Base-by-base conservation (phyloP, 805 yeast genomes). In the Metschnikowia lachancei region DNA sequence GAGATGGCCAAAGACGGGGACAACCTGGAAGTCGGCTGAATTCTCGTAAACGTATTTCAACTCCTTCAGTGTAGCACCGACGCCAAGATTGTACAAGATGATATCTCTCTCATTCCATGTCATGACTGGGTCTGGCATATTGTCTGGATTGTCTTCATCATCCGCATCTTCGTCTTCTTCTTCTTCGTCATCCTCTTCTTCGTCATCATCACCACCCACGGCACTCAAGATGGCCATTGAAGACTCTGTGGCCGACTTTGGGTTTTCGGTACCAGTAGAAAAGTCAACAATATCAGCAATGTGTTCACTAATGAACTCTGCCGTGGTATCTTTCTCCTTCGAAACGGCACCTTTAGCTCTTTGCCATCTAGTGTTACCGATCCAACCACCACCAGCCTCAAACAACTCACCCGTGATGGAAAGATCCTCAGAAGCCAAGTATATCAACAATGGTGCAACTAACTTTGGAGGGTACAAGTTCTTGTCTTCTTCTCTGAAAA, bases 341-440 rank as follows among this genome's bases (percentile, higher is more conserved):
- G 80, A 76, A 13, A 86, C 86, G 37, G 78, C 85, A 56, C 99
- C 98, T 53, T 83, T 82, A 45, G 95, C 84, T 65, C 97, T 81
- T 72, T 92, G 95, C 92, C 94, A 91, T 74, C 97, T 81, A 34
- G 97, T 91, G 67, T 81, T 81, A 60, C 96, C 97, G 57, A 87
- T 75, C 97, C 97, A 92, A 36, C 97, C 98, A 49, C 94, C 96
- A 56, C 98, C 99, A 56, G 83, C 85, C 75, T 92, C 99, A 65
- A 83, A 92, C 51, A 86, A 69, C 65, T 85, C 85, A 47, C 97
- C 98, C 39, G 83, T 80, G 28, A 80, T 79, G 36, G 76, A 75
- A 51, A 85, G 83, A 19, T 84, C 77, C 40, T 87, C 91, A 47
- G 90, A 79, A n/a, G 88, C 77, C 52, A 91, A 77, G 57, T 85